Evolutionary conservation across 768 basidiomycete species (phyloP).

Genomic region (Boletus sp.): DNA sequence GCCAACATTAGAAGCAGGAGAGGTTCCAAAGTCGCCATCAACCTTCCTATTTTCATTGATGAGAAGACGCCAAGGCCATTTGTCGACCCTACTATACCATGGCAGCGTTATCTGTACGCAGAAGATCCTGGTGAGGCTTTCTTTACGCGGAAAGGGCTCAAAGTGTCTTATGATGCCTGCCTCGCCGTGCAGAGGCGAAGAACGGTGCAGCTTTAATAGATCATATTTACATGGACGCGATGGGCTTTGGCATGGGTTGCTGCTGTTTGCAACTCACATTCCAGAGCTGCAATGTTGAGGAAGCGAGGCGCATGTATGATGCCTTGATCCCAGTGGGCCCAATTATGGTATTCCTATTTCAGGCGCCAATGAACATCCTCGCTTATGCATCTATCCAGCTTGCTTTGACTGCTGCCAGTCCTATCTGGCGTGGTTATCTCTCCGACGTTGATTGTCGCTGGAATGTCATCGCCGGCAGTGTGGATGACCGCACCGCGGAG

Average conservation of each 20-base stretch:
- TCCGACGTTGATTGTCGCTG: constrained; percentile 98
- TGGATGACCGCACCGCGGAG: constrained; percentile 95
- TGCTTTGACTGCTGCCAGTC: constrained; percentile 92
- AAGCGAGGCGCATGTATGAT: constrained; percentile 93
- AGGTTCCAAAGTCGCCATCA: constrained; percentile 93
- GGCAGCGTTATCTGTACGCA: constrained; percentile 76
- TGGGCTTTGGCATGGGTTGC: constrained; percentile 99
- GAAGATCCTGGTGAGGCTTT: constrained; percentile 73
- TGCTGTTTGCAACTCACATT: constrained; percentile 97
- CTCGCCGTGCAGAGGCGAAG: constrained; percentile 64
- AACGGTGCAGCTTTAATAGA: constrained; percentile 83
- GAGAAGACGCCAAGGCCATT: constrained; percentile 84
- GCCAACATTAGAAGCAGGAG: constrained; percentile 91
- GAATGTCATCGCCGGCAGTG: constrained; percentile 98
- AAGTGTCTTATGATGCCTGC: constrained; percentile 4
- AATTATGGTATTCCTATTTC: constrained; percentile 67
- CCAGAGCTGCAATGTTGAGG: constrained; percentile 91
- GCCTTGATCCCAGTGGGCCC: constrained; percentile 94
- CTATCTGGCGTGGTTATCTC: constrained; percentile 90
- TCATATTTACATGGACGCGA: constrained; percentile 98
- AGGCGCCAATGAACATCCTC: not conserved
- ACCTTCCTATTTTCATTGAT: constrained; percentile 91
- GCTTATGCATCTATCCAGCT: constrained; percentile 51
- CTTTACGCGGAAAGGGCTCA: constrained; percentile 4
- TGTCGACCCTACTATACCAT: constrained; percentile 89